Conservation (phyloP, 1,284 basidiomycete genomes). For the Omphalotus olearius region DNA sequence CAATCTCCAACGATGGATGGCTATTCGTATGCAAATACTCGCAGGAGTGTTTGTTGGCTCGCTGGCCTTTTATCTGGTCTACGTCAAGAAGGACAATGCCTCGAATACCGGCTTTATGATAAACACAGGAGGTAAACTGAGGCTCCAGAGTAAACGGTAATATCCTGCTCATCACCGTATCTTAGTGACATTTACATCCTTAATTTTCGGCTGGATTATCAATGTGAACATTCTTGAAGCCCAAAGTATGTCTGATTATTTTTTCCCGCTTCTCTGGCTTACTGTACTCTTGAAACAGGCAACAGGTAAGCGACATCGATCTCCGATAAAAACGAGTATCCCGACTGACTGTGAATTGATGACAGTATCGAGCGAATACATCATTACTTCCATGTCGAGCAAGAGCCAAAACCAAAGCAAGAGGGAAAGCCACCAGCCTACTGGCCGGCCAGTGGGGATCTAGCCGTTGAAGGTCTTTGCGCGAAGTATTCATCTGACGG, state of each 20-base stretch:
- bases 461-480: conserved; percentile 48
- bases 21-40: conserved; percentile 46
- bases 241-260: conserved; percentile 2
- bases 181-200: conserved; percentile 45
- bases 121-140: conserved; percentile 35
- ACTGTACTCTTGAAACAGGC: conserved; percentile 14
- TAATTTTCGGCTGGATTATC: conserved; percentile 53
- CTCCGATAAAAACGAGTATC: neutral
- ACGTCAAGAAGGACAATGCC: conserved; percentile 34
- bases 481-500: conserved; percentile 40
- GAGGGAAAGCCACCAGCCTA: conserved; percentile 55
- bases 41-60: conserved; percentile 48
- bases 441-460: conserved; percentile 62
- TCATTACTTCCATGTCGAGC: conserved; percentile 53
- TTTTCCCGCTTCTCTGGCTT: neutral
- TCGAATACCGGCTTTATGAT: conserved; percentile 53
- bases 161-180: neutral
- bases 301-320: conserved; percentile 15
- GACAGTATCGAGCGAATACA: conserved; percentile 55
- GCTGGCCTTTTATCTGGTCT: conserved; percentile 51
- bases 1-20: conserved; percentile 57
- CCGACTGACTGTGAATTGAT: neutral
- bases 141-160: neutral
- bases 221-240: conserved; percentile 51
- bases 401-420: conserved; percentile 40